Base-by-base conservation (phyloP, 2,329 filamentous ascomycete species). In the Phyllosticta ampelicida region DNA sequence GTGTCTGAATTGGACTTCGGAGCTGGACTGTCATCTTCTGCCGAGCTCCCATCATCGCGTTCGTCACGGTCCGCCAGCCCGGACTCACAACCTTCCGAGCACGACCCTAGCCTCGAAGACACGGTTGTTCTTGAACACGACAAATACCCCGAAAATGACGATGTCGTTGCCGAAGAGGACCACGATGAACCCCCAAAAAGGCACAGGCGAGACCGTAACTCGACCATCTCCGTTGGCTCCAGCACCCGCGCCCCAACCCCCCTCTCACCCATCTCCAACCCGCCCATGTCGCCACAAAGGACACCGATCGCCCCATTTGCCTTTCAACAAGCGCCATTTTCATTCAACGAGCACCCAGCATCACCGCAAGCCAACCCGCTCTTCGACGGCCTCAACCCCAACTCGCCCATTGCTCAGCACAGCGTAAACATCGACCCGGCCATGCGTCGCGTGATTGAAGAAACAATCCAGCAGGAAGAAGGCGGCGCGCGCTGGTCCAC, bases 401-500 rank as follows among this genome's bases (percentile, higher is more conserved):
- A 51, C n/a, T 53, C 55, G 5, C 55, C 55, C 4, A 53, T 53
- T 6, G 36, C 51, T 2, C 13, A 44, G 36, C 50, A 58, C 26
- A 29, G 50, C 19, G 50, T 51, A 5, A 58, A 49, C 19, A 30
- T 53, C 36, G 55, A 58, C n/a, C 55, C 55, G 3, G 53, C 53
- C 23, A 58, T 44, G 5, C 57, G 57, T 30, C 48, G 51, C 19
- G 53, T 51, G 2, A 55, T 59, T 49, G 57, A 59, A 23, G 57
- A 53, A 2, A 51, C 53, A 1, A 53, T 59, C 6, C 20, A 55
- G 21, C 53, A 59, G 13, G 57, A 59, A 48, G 57, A 59, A 10
- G 16, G 28, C 21, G 57, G 55, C 21, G 53, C 57, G 20, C 57
- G 57, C 18, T 59, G 57, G 57, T 51, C 57, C 10, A 59, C 57